Percentiles rank a stretch among this genome's conserved stretches.
Evolutionary conservation across 169 alveolate species (phyloP).

Genomic region (Plasmodium inui): DNA sequence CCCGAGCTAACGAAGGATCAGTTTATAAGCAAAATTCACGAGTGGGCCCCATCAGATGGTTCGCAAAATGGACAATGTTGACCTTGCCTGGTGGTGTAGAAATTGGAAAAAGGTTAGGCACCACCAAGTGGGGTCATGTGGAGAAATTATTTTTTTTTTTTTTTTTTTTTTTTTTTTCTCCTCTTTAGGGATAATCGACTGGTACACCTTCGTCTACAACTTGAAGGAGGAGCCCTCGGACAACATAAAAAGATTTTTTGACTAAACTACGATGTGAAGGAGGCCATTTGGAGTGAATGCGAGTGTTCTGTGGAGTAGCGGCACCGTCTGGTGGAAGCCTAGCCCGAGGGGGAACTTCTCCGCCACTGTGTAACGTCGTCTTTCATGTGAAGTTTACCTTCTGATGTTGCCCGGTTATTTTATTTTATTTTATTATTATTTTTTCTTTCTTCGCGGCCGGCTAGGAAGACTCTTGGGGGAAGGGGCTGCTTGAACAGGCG

Average conservation of each 20-base stretch:
- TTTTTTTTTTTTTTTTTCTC: not conserved
- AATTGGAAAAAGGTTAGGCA: not conserved
- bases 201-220: conserved; percentile 75
- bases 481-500: too few species aligned
- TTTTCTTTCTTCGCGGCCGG: not conserved
- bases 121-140: not conserved
- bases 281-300: not conserved
- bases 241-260: conserved; percentile 65
- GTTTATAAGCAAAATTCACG: conserved; percentile 59
- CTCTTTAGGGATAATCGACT: conserved; percentile 53
- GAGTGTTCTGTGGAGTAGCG: not conserved
- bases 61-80: not conserved
- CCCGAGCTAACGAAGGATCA: conserved; percentile 52
- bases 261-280: not conserved
- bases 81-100: not conserved
- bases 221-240: conserved; percentile 70
- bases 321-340: not conserved
- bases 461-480: not conserved
- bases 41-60: conserved; percentile 78
- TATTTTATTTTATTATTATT: too few species aligned
- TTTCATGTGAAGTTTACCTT: not conserved
- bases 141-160: not conserved
- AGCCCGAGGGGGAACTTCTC: not conserved
- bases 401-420: not conserved
- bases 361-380: not conserved